phyloP scores from a whole-genome alignment of 192 early-diverging fungal genomes.

The Chytriomyces confervae region DNA sequence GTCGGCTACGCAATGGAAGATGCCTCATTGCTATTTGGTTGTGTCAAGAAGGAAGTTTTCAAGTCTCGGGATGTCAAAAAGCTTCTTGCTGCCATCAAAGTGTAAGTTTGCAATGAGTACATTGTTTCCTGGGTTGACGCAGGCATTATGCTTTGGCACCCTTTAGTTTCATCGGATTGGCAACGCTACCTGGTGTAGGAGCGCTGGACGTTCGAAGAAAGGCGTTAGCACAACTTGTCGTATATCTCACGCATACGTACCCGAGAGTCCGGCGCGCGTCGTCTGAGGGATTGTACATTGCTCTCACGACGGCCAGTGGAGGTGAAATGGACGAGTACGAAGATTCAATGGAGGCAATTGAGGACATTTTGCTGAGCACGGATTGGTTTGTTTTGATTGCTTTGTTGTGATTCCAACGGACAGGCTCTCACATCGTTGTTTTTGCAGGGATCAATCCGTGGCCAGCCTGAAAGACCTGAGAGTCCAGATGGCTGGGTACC shows the following conservation, averaged over 20 bases:
- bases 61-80: constrained; percentile 69
- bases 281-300: constrained; percentile 77
- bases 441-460: constrained; percentile 53
- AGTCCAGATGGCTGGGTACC: constrained; percentile 5
- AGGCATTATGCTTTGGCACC: neutral
- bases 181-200: constrained; percentile 33
- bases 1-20: neutral
- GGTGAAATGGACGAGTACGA: constrained; percentile 53
- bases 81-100: constrained; percentile 63
- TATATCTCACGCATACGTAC: constrained; percentile 75
- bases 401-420: neutral
- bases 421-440: neutral
- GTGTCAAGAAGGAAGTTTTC: constrained; percentile 53
- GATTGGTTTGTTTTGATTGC: constrained; percentile 64
- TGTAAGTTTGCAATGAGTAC: constrained; percentile 51
- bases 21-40: constrained; percentile 49
- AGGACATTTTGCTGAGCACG: constrained; percentile 66
- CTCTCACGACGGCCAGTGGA: constrained; percentile 50
- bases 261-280: constrained; percentile 74
- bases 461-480: constrained; percentile 50
- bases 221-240: constrained; percentile 65
- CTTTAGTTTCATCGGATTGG: constrained; percentile 58
- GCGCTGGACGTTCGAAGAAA: constrained; percentile 42
- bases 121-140: neutral
- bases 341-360: constrained; percentile 53